Base-by-base conservation (phyloP, 2,329 filamentous ascomycete genomes). In the Colletotrichum sp. region DNA sequence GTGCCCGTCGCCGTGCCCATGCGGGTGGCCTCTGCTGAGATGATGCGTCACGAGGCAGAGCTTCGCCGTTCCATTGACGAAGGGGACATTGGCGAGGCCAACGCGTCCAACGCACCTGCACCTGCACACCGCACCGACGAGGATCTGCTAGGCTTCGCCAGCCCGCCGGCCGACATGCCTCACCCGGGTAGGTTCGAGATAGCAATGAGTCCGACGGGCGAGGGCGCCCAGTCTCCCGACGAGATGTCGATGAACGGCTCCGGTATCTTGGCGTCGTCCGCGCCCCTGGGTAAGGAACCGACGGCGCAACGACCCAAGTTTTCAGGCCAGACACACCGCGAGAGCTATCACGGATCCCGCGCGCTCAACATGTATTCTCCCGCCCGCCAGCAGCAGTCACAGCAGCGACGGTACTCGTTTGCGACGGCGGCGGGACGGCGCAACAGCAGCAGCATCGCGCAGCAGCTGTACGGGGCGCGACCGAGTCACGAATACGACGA, bases 1-100 rank as follows among this genome's bases (percentile, higher is more conserved):
- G 95, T 99, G 18, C 97, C 97, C 3, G 94, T 99, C 65, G 97
- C 96, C 4, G 95, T 98, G 36, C 96, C 96, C 28, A 93, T 99
- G 89, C 93, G 95, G 66, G 91, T 92, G 10, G 94, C 96, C 9
- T 96, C 95, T 6, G 93, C 93, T n/a, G 96, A 99, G 81, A 93
- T 95, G 88, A 93, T 93, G 75, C 91, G 94, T 70, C 18, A 84
- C 80, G 75, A 77, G 15, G 76, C 72, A 67, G 75, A 77, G 39
- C 67, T 71, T 9, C 69, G 84, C 82, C 80, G 76, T 30, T 89
- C 84, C 81, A 91, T 88, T 83, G 93, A 98, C 78, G 96, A 98
- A 80, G 96, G 98, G 91, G 97, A 99, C 83, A 99, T 99, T 80
- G 93, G 93, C 26, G 77, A 77, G 15, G 78, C 80, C 52, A 84